Evolutionary conservation across 2,329 filamentous ascomycete species (phyloP).

Genomic region (Fusarium sambucinum): DNA sequence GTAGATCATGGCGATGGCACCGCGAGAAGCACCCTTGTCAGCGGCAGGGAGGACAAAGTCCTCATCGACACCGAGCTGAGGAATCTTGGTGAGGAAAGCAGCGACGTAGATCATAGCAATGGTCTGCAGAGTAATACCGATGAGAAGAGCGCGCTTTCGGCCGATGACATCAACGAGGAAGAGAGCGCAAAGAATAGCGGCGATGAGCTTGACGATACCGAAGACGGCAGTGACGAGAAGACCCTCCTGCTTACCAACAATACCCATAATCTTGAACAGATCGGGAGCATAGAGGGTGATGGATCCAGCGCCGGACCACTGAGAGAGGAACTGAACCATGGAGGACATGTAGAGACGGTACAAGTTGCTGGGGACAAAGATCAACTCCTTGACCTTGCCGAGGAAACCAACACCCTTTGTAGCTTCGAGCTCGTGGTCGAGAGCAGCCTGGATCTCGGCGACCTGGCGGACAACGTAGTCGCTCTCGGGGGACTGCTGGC

Average conservation of each 20-base stretch:
- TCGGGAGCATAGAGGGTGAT: constrained; percentile 83
- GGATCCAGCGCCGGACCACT: constrained; percentile 79
- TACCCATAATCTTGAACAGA: constrained; percentile 78
- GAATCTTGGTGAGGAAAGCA: constrained; percentile 71
- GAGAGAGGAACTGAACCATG: constrained; percentile 76
- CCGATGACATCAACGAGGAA: constrained; percentile 85
- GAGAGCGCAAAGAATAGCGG: constrained; percentile 76
- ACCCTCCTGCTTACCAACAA: constrained; percentile 74
- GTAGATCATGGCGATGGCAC: constrained; percentile 80
- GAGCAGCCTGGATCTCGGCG: constrained; percentile 71
- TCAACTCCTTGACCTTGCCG: constrained; percentile 76
- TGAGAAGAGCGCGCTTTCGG: constrained; percentile 74
- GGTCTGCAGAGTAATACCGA: constrained; percentile 71
- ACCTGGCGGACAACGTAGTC: constrained; percentile 73
- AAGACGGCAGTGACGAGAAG: constrained; percentile 82
- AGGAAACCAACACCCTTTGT: constrained; percentile 73
- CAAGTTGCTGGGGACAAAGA: constrained; percentile 74
- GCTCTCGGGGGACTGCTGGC: constrained; percentile 69
- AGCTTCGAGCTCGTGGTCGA: constrained; percentile 79
- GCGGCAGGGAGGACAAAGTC: constrained; percentile 59
- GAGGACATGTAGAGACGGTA: constrained; percentile 78
- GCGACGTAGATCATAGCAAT: constrained; percentile 74
- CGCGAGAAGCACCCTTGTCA: constrained; percentile 70
- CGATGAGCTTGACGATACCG: constrained; percentile 77
- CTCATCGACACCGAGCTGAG: constrained; percentile 65